Conservation (phyloP, 139 green algal species). For the Chlorella vulgaris region DNA sequence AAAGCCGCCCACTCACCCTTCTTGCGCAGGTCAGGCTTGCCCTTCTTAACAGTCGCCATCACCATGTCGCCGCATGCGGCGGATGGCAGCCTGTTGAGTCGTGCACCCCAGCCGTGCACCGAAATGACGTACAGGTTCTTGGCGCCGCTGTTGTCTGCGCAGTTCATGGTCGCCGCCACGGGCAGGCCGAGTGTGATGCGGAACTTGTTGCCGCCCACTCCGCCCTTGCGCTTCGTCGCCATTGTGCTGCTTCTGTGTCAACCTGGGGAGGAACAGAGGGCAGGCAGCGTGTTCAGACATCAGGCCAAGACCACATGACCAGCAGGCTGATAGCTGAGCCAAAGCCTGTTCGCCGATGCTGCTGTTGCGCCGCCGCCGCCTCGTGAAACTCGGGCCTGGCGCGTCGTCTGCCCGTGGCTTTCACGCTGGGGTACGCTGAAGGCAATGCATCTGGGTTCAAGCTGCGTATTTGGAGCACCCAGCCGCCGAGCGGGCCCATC, state of each 20-base stretch:
- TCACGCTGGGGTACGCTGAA: too few relatives aligned
- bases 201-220: conserved; percentile 97
- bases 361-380: too few relatives aligned
- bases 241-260: conserved; percentile 41
- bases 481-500: too few relatives aligned
- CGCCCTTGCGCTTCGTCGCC: conserved; percentile 67
- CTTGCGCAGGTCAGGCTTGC: conserved; percentile 99
- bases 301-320: too few relatives aligned
- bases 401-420: too few relatives aligned
- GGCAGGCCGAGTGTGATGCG: conserved; percentile 95
- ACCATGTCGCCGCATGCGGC: conserved; percentile 95
- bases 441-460: too few relatives aligned
- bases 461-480: too few relatives aligned
- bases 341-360: too few relatives aligned
- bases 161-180: conserved; percentile 98
- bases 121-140: conserved; percentile 99
- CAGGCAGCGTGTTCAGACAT: not conserved
- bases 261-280: not conserved
- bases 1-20: conserved; percentile 75
- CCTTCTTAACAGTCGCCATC: conserved; percentile 99
- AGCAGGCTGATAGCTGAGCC: too few relatives aligned
- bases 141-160: conserved; percentile 87
- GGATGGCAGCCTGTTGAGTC: conserved; percentile 95
- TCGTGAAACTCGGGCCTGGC: too few relatives aligned
- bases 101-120: conserved; percentile 89